Base-by-base conservation (phyloP, 495 filamentous ascomycete genomes). In the Friedmanniomyces endolithicus region DNA sequence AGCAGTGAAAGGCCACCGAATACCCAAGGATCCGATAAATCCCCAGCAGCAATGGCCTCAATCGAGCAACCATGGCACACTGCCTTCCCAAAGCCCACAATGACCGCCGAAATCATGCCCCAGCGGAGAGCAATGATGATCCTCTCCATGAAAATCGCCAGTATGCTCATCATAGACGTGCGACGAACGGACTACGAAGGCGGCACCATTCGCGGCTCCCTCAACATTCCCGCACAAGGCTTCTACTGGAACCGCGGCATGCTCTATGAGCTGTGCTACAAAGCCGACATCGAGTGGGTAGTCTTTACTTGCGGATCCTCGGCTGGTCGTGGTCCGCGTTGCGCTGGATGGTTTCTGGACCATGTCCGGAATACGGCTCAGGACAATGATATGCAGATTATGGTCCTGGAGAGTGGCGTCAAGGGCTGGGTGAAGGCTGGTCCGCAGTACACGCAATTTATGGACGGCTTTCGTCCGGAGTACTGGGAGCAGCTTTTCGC, bases 151-250 rank as follows among this genome's bases (percentile, higher is more conserved):
- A 52, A 53, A 19, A 62, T 62, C 33, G 56, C 55, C 14, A 55
- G 35, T 35, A 55, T 65, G 31, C 62, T 70, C 31, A 62, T 69
- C 34, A 48, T 70, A 7, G 68, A 70, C 58, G 66, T 69, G 12
- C 63, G 68, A 6, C 57, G 68, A 11, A 70, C 65, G 6, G 68
- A 70, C 56, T 70, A 66, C 53, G 66, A 78, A 71, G 59, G 72
- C 63, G 50, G 74, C 60, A 41, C 67, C 57, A 69, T 79, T 67
- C 59, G 71, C 57, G 49, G 75, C 62, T 58, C 65, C 62, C 50
- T 76, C 43, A 77, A 77, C 59, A 48, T 77, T 17, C 72, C 74
- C 2, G 74, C 74, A 0, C 74, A 77, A 39, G 69, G 67, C 49
- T 73, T 75, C 65, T 76, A 69, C 51, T 61, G 62, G 53, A 73